Conservation (phyloP, 1,139 yeast genomes). For the Suhomyces terraborum region DNA sequence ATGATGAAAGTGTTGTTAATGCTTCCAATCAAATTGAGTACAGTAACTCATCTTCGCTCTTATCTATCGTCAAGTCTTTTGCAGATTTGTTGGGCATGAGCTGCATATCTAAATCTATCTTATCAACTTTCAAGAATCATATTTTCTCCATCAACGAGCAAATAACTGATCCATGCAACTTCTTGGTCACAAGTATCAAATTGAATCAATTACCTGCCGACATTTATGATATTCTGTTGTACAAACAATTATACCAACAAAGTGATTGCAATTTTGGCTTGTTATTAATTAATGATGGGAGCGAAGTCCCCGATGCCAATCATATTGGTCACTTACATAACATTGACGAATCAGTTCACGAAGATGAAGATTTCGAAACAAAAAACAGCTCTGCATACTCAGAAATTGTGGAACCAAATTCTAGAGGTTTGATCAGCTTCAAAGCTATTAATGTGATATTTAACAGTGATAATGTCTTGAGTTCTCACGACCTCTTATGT, state of each 20-base stretch:
- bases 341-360: slow-evolving; percentile 11
- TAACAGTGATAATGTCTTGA: slow-evolving; percentile 35
- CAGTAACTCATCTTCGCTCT: slow-evolving; percentile 47
- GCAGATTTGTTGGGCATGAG: slow-evolving; percentile 52
- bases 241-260: slow-evolving; percentile 28
- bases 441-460: slow-evolving; percentile 30
- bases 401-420: slow-evolving; percentile 14
- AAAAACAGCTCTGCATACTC: slow-evolving; percentile 8
- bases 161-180: slow-evolving; percentile 27
- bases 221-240: slow-evolving; percentile 26
- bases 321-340: slow-evolving; percentile 8
- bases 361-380: slow-evolving; percentile 11
- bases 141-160: slow-evolving; percentile 36
- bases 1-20: slow-evolving; percentile 16
- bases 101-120: slow-evolving; percentile 54
- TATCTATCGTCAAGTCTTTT: slow-evolving; percentile 56
- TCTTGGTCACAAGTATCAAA: slow-evolving; percentile 30
- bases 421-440: slow-evolving; percentile 21
- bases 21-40: slow-evolving; percentile 30
- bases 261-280: slow-evolving; percentile 36
- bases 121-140: slow-evolving; percentile 44
- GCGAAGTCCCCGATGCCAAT: slow-evolving; percentile 3
- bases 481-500: slow-evolving; percentile 37
- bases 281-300: slow-evolving; percentile 26
- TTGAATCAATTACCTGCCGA: slow-evolving; percentile 23